Conservation (phyloP, 257 asterid genomes). For the Haberlea rhodopensis region DNA sequence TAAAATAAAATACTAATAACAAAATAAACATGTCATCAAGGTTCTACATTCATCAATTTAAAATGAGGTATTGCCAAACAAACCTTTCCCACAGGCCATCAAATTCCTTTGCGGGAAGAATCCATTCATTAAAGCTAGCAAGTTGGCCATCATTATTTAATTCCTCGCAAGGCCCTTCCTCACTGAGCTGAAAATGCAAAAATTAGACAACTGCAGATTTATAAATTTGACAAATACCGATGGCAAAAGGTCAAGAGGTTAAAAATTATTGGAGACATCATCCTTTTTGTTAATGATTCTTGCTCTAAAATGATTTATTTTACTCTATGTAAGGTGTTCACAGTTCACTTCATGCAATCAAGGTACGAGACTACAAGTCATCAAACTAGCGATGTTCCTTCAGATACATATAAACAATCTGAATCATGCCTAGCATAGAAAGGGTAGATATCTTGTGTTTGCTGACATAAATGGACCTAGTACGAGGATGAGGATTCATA, state of each 20-base stretch:
- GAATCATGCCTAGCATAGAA: background rate
- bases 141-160: conserved; percentile 75
- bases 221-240: background rate
- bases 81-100: conserved; percentile 99
- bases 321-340: background rate
- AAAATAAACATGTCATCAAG: conserved; percentile 22
- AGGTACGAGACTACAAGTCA: background rate
- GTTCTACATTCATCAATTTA: conserved; percentile 15
- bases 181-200: conserved; percentile 65
- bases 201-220: background rate
- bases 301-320: background rate
- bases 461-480: background rate
- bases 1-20: conserved; percentile 23
- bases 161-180: conserved; percentile 99
- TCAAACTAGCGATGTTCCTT: background rate
- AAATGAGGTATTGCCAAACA: conserved; percentile 24
- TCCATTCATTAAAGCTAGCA: conserved; percentile 93
- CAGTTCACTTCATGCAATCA: conserved; percentile 6
- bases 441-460: background rate
- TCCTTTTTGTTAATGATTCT: conserved; percentile 6
- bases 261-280: conserved; percentile 7
- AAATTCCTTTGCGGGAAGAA: conserved; percentile 98
- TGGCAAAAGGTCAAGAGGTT: background rate
- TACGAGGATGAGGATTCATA: background rate
- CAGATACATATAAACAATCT: conserved; percentile 5